Percentiles rank a stretch among this genome's conserved stretches.
Conservation (phyloP, 768 basidiomycete species). For the Lanmaoa rubissima region DNA sequence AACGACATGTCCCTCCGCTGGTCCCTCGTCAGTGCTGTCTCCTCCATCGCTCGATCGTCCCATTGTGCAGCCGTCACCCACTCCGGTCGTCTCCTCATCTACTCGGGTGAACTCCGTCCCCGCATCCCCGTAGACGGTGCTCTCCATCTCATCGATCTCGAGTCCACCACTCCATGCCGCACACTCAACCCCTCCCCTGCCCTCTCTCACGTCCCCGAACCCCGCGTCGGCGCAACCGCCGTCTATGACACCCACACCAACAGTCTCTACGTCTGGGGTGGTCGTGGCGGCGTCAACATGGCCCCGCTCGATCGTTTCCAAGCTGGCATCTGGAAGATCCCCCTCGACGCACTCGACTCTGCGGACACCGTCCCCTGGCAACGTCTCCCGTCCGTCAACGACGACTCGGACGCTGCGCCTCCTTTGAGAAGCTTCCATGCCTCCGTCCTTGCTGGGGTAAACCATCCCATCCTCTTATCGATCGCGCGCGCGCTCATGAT, state of each 20-base stretch:
- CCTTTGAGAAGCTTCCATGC: constrained; percentile 38
- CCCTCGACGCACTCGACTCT: constrained; percentile 7
- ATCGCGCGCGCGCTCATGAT: not conserved
- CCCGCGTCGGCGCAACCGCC: constrained; percentile 25
- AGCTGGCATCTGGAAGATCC: constrained; percentile 31
- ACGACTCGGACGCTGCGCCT: constrained; percentile 30
- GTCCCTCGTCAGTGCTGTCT: constrained; percentile 24
- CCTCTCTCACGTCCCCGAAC: constrained; percentile 8
- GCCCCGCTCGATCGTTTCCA: constrained; percentile 32
- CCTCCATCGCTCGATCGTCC: constrained; percentile 38
- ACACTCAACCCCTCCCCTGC: constrained; percentile 22
- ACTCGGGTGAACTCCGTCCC: constrained; percentile 44
- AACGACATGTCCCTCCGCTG: constrained; percentile 26
- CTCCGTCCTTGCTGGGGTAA: constrained; percentile 28
- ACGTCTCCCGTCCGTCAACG: constrained; percentile 23
- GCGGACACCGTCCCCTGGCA: constrained; percentile 29
- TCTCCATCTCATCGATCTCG: constrained; percentile 28
- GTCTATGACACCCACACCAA: constrained; percentile 17
- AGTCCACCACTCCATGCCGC: constrained; percentile 12
- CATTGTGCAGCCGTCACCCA: constrained; percentile 36
- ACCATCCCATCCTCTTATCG: not conserved
- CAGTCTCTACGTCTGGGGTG: constrained; percentile 43
- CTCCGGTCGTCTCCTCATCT: constrained; percentile 33
- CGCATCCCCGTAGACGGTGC: constrained; percentile 40
- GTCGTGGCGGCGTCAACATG: constrained; percentile 42